Evolutionary conservation across 768 basidiomycete genomes (phyloP).

Genomic region (Rhodotorula diobovata): DNA sequence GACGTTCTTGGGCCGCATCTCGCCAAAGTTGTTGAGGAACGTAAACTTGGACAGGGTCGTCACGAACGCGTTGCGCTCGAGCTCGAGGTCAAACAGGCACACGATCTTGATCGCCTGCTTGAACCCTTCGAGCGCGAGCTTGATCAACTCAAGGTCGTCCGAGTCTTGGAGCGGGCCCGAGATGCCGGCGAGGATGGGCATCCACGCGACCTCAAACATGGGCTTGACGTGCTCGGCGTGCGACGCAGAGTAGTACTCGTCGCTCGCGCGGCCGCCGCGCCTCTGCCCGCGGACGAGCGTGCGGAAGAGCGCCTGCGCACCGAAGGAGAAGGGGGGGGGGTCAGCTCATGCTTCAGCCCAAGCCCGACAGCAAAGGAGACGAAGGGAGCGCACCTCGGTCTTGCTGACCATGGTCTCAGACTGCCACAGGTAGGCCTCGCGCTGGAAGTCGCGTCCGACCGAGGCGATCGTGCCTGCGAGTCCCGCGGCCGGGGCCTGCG

Average conservation of each 20-base stretch:
- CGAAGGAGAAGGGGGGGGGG: too few relatives aligned
- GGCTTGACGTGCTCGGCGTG: conserved; percentile 93
- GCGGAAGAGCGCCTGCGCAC: conserved; percentile 71
- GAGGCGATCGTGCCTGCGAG: conserved; percentile 75
- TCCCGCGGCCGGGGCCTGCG: conserved; percentile 56
- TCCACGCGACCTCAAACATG: conserved; percentile 99
- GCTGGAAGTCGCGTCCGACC: conserved; percentile 89
- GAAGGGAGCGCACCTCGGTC: conserved; percentile 65
- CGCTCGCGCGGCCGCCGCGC: conserved; percentile 50
- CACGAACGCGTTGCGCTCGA: conserved; percentile 97
- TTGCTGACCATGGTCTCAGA: conserved; percentile 94
- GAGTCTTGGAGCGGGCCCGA: conserved; percentile 92
- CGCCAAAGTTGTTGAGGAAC: conserved; percentile 91
- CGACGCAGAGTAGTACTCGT: conserved; percentile 94
- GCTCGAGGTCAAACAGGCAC: conserved; percentile 92
- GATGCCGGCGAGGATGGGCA: conserved; percentile 89
- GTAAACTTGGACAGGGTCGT: conserved; percentile 95
- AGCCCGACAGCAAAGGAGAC: neutral
- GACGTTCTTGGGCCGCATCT: conserved; percentile 99
- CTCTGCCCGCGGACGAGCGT: conserved; percentile 88
- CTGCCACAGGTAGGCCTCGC: conserved; percentile 91
- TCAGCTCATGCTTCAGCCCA: neutral
- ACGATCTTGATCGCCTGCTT: conserved; percentile 94
- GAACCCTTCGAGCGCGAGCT: conserved; percentile 89
- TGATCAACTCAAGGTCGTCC: conserved; percentile 86